Percentiles rank a stretch among this genome's conserved stretches.
Evolutionary conservation across 352 stramenopile genomes (phyloP).

Genomic region (Pythium insidiosum): DNA sequence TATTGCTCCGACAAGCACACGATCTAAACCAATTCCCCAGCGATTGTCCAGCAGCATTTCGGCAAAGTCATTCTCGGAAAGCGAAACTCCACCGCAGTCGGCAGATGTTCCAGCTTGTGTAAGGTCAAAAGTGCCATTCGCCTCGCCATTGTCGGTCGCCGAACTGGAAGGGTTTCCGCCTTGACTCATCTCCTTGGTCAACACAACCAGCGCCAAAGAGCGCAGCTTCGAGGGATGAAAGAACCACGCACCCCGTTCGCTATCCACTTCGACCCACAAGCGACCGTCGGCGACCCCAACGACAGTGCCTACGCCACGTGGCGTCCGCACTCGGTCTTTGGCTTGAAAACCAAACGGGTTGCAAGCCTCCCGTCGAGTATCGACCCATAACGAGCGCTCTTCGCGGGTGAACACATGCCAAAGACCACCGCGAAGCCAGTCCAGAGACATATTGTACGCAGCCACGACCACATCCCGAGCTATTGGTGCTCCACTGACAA

Average conservation of each 20-base stretch:
- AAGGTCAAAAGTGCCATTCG: too few relatives aligned
- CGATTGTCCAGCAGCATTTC: constrained; percentile 18
- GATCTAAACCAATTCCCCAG: constrained; percentile 37
- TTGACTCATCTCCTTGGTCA: too few relatives aligned
- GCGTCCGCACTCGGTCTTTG: constrained; percentile 57
- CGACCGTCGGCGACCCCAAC: constrained; percentile 47
- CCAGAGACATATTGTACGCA: constrained; percentile 42
- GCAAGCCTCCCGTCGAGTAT: constrained; percentile 33
- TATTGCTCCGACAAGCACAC: constrained; percentile 25
- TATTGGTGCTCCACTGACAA: constrained; percentile 22
- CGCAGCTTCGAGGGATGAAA: constrained; percentile 64
- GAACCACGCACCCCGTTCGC: constrained; percentile 69
- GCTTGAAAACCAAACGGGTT: constrained; percentile 35
- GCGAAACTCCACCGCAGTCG: too few relatives aligned
- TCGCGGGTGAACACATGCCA: constrained; percentile 54
- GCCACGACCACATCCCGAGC: constrained; percentile 16
- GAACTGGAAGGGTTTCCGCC: too few relatives aligned
- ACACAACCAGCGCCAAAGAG: too few relatives aligned
- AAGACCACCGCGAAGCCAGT: constrained; percentile 41
- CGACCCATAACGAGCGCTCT: constrained; percentile 59
- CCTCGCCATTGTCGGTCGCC: too few relatives aligned
- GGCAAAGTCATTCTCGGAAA: constrained; percentile 4
- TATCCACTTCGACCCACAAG: constrained; percentile 80
- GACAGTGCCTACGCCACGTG: constrained; percentile 63
- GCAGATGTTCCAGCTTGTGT: too few relatives aligned